Evolutionary conservation across 2,329 filamentous ascomycete genomes (phyloP).

Genomic region (Apiospora koreana): DNA sequence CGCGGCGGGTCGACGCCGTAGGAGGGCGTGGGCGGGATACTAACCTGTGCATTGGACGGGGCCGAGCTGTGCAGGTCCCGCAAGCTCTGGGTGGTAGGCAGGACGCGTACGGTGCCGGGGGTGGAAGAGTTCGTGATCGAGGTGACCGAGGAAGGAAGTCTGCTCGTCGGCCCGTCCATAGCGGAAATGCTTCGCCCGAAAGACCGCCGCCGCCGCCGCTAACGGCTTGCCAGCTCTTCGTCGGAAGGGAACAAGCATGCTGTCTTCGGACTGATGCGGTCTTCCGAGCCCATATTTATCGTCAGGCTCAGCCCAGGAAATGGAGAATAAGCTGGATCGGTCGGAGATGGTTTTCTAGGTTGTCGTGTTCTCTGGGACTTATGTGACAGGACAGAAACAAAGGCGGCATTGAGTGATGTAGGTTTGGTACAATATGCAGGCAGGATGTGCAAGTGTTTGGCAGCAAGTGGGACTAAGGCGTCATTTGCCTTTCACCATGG

Average conservation of each 20-base stretch:
- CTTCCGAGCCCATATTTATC: neutral
- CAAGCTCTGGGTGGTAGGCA: constrained; percentile 16
- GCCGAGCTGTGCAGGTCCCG: constrained; percentile 1
- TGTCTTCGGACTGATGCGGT: constrained; percentile 22
- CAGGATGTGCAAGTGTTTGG: neutral
- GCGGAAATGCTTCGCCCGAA: constrained; percentile 25
- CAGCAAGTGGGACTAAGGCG: neutral
- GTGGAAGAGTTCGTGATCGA: constrained; percentile 18
- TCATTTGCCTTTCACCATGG: neutral
- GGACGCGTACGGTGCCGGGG: constrained; percentile 9
- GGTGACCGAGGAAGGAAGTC: constrained; percentile 21
- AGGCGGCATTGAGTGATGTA: neutral
- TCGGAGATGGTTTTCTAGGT: neutral
- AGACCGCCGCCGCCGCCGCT: constrained; percentile 21
- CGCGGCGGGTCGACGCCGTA: constrained; percentile 53
- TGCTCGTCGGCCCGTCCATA: constrained; percentile 30
- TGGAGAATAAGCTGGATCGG: neutral
- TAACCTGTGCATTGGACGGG: constrained; percentile 18
- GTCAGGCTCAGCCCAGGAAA: neutral
- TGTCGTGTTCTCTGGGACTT: neutral
- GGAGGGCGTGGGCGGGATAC: constrained; percentile 15
- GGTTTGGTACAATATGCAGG: neutral
- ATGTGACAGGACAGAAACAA: neutral
- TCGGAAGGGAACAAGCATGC: constrained; percentile 19
- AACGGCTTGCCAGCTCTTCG: constrained; percentile 22